phyloP scores from a whole-genome alignment of 768 basidiomycete genomes.

The Boletus coccyginus region DNA sequence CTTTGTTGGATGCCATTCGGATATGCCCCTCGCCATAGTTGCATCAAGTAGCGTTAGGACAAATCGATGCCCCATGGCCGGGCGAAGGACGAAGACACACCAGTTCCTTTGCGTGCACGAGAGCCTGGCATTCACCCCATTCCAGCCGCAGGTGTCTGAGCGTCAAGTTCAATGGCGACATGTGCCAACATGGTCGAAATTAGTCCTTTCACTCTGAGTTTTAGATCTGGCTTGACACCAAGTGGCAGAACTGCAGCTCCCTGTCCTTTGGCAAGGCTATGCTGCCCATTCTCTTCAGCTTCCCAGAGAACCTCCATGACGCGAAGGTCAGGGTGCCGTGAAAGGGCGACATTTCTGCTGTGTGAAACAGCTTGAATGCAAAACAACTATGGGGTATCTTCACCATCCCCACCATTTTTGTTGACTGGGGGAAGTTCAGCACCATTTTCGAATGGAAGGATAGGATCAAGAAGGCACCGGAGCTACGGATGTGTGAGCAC shows the following conservation, averaged over 20 bases:
- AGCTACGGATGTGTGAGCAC: no score
- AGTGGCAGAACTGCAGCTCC: neutral
- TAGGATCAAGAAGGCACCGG: no score
- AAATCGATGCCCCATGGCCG: neutral
- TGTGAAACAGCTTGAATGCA: no score
- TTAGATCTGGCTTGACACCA: neutral
- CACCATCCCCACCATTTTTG: no score
- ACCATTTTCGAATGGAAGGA: no score
- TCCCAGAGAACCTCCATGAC: conserved; percentile 67
- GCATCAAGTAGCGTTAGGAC: neutral
- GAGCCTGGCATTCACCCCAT: neutral
- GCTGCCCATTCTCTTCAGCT: conserved; percentile 42
- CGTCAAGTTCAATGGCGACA: neutral
- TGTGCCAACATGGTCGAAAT: neutral
- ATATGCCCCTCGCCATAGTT: no score
- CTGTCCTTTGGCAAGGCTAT: conserved; percentile 44
- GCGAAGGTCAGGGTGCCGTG: conserved; percentile 41
- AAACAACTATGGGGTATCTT: no score
- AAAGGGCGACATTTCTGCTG: no score
- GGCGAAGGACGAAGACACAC: neutral
- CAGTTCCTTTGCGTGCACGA: neutral
- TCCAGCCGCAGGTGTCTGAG: neutral
- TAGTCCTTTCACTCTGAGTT: neutral
- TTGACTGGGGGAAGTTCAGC: no score
- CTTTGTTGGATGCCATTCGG: no score